Percentiles rank a stretch among this genome's conserved stretches.
Conservation (phyloP, 768 basidiomycete species). For the Hortiboletus campestris region DNA sequence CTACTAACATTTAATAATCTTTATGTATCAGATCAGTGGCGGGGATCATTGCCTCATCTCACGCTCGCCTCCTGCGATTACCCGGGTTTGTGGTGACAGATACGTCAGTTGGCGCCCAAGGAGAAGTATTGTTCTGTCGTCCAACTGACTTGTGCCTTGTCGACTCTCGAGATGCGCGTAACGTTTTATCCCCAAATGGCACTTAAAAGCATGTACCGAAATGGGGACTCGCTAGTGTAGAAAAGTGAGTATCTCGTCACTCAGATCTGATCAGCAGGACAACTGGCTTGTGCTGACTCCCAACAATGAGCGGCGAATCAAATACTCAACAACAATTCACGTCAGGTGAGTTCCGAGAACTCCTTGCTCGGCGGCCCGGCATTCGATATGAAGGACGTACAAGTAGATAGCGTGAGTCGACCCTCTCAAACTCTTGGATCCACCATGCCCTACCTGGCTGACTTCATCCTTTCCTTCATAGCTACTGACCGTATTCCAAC, state of each 20-base stretch:
- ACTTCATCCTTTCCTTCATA: slow-evolving; percentile 55
- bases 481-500: slow-evolving; percentile 53
- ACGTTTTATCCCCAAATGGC: background rate
- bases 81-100: too few relatives aligned
- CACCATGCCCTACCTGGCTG: slow-evolving; percentile 68
- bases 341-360: background rate
- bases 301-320: background rate
- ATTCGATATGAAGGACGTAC: slow-evolving; percentile 2
- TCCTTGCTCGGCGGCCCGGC: background rate
- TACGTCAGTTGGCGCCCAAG: background rate
- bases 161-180: background rate
- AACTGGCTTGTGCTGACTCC: too few relatives aligned
- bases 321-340: background rate
- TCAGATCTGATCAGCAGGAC: background rate
- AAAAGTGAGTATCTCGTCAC: background rate
- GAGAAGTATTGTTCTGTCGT: background rate
- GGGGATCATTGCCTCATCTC: too few relatives aligned
- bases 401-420: slow-evolving; percentile 1
- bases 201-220: background rate
- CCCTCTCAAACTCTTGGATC: background rate
- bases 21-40: too few relatives aligned
- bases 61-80: too few relatives aligned
- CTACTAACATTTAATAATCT: too few relatives aligned
- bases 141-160: too few relatives aligned
- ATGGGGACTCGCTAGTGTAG: background rate